These are phyloP conservation scores for Trametes cingulata DNA, from an alignment of 768 basidiomycete species.

Conservation along the genomic window DNA sequence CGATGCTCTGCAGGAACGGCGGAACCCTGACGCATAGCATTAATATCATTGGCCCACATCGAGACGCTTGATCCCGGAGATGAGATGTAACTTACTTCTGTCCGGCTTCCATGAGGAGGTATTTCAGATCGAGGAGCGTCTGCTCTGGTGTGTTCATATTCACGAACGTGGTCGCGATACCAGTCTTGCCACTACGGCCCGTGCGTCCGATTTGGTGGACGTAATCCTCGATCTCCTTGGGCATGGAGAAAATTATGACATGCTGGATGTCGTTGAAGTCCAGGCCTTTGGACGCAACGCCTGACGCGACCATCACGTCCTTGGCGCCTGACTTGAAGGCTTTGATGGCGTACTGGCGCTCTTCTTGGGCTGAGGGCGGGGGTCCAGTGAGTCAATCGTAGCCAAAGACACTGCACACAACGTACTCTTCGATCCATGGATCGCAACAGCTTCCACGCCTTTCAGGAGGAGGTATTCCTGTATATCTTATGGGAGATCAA, in stretches of 20 bases:
- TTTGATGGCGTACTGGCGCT: constrained; percentile 98
- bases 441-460: constrained; percentile 97
- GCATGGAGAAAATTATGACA: constrained; percentile 99
- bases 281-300: constrained; percentile 96
- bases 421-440: constrained; percentile 96
- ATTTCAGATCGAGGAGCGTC: constrained; percentile 95
- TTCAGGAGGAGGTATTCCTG: constrained; percentile 97
- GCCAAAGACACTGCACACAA: constrained; percentile 11
- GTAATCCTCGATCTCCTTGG: constrained; percentile 99
- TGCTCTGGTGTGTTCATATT: constrained; percentile 98
- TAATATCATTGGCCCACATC: neutral
- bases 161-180: constrained; percentile 98
- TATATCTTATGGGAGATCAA: constrained; percentile 66
- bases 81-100: constrained; percentile 70
- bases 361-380: constrained; percentile 77
- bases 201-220: constrained; percentile 99
- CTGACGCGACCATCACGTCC: constrained; percentile 99
- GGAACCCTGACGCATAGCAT: constrained; percentile 66
- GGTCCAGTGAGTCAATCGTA: neutral
- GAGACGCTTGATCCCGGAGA: neutral
- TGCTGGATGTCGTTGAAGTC: constrained; percentile 99
- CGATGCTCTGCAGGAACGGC: constrained; percentile 85
- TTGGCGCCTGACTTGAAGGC: constrained; percentile 97
- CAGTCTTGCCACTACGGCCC: constrained; percentile 96
- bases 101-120: constrained; percentile 93